A percentile compares a stretch with the other conserved stretches of the same genome.
Evolutionary conservation across 2,329 filamentous ascomycete genomes (phyloP).

Genomic region (Aspergillus carbonarius): DNA sequence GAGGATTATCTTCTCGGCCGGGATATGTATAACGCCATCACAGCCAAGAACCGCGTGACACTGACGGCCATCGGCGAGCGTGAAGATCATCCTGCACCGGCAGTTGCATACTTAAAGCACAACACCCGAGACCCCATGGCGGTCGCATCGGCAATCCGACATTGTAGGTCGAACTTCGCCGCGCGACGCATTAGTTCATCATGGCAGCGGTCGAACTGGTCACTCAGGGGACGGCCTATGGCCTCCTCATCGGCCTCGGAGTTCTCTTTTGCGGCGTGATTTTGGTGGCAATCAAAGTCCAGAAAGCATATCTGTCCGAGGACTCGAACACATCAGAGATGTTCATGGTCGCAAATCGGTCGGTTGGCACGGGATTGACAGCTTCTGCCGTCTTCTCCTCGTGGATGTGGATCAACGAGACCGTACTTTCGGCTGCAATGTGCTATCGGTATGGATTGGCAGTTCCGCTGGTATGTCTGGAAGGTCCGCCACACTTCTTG

Average conservation of each 20-base stretch:
- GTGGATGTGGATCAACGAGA: conserved; percentile 44
- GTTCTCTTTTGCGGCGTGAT: conserved; percentile 51
- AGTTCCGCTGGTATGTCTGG: conserved; percentile 30
- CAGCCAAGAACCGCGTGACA: conserved; percentile 5
- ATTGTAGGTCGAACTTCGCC: background rate
- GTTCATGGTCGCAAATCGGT: conserved; percentile 43
- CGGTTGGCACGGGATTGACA: conserved; percentile 38
- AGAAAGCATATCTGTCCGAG: conserved; percentile 35
- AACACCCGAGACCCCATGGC: background rate
- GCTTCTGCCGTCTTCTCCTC: conserved; percentile 41
- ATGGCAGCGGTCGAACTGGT: conserved; percentile 18
- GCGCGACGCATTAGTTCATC: background rate
- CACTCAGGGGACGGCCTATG: conserved; percentile 41
- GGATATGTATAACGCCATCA: conserved; percentile 3
- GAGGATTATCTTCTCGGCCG: background rate
- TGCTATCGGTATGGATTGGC: conserved; percentile 38
- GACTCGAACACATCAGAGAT: conserved; percentile 43
- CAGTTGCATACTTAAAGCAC: background rate
- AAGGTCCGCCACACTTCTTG: background rate
- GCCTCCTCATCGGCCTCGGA: conserved; percentile 50
- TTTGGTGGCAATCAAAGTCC: conserved; percentile 47
- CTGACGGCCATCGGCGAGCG: background rate
- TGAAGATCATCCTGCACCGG: background rate
- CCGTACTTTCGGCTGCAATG: conserved; percentile 34
- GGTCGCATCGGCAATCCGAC: background rate